Base-by-base conservation (phyloP, 78 protist species). In the Polysphondylium violaceum region DNA sequence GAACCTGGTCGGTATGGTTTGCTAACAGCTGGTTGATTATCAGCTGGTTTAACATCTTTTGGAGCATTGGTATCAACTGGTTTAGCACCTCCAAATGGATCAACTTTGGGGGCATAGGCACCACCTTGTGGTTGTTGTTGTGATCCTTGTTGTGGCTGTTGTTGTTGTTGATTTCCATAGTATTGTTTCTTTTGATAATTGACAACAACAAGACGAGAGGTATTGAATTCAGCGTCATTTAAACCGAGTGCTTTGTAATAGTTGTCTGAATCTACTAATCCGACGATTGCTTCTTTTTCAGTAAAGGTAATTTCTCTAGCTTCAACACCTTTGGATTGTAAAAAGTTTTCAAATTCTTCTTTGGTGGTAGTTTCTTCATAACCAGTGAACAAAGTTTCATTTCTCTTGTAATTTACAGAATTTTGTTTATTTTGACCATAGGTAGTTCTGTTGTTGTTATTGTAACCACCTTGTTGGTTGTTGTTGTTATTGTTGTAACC, bases 401-500 rank as follows among this genome's bases (percentile, higher is more conserved):
- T 65, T 65, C 73, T 65, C 51, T 38, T 65, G 16, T 65, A 65
- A 51, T 65, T 65, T 7, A 38, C 17, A 38, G 73, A 65, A 17
- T 65, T 65, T n/a, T 29, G 21, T n/a, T 38, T n/a, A 14, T 64
- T 33, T 11, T 64, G 21, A 38, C 40, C 55, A 11, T 47, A n/a
- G 19, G 19, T 19, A 35, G 11, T n/a, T 17, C 16, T 17, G 11
- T 64, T 33, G 16, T 64, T 14, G 9, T 65, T 36, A 21, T 65
- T 31, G 9, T 65, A 38, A 38, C 73, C 73, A 65, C 73, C 73
- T 65, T 65, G 73, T 65, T 65, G 73, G 17, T 35, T 36, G 21
- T 65, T 65, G 23, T 65, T 65, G 72, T 64, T 64, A 35, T 64
- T 25, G 16, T 40, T 73, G 38, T 78, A 78, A 31, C 88, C 88